Conservation (phyloP, 345 rosid species). For the Aegle marmelos region DNA sequence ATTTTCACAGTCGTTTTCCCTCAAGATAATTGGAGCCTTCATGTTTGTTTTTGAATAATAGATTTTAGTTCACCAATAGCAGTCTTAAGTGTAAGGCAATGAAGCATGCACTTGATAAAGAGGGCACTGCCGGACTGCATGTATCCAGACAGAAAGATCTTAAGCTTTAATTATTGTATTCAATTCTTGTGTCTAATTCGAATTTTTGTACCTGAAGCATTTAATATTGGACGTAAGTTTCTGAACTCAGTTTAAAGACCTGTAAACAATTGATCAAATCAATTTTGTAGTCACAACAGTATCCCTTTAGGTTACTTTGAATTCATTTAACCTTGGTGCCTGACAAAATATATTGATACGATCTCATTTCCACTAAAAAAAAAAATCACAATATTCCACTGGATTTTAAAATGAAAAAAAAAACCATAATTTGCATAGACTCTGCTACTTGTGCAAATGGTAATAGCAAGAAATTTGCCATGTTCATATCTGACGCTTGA, state of each 20-base stretch:
- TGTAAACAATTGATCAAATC: background rate
- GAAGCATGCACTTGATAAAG: constrained; percentile 1
- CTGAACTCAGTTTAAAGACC: background rate
- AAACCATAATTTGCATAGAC: background rate
- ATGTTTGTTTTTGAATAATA: background rate
- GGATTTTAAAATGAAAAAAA: background rate
- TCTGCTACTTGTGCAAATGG: background rate
- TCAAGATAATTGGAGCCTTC: background rate
- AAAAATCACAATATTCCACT: background rate
- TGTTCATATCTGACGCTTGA: constrained; percentile 3
- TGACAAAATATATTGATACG: background rate
- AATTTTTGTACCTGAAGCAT: background rate
- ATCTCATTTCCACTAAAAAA: background rate
- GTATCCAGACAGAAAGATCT: background rate
- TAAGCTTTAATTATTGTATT: background rate
- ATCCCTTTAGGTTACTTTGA: background rate
- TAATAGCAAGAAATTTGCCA: background rate
- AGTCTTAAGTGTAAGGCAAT: background rate
- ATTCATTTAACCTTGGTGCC: background rate
- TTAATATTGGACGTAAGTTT: background rate
- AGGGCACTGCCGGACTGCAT: background rate
- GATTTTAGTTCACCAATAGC: background rate
- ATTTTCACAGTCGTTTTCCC: background rate
- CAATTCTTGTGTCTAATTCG: background rate
- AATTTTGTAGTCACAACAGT: background rate